Percentiles rank a stretch among this genome's conserved stretches.
Evolutionary conservation across 2,329 filamentous ascomycete genomes (phyloP).

Genomic region (Pestalotiopsis fici): DNA sequence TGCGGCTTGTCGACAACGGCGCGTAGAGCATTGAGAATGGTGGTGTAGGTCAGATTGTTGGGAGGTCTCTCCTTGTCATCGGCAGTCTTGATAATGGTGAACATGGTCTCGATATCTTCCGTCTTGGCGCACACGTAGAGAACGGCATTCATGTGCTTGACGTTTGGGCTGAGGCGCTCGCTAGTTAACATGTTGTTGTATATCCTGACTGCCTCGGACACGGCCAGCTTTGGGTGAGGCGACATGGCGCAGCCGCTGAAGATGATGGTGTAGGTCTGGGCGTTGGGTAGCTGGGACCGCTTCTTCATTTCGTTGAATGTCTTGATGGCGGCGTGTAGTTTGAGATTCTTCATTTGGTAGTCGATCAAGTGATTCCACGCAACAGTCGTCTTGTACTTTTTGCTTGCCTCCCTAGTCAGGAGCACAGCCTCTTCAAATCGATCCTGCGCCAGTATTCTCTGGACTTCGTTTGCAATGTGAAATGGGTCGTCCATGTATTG

Average conservation of each 20-base stretch:
- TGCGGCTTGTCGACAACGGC: conserved; percentile 37
- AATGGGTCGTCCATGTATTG: conserved; percentile 69
- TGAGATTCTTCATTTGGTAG: conserved; percentile 63
- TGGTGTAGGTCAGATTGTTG: conserved; percentile 76
- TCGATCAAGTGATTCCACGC: conserved; percentile 88
- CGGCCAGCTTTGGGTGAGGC: conserved; percentile 56
- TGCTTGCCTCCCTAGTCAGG: conserved; percentile 70
- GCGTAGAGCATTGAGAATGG: conserved; percentile 77
- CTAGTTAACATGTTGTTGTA: conserved; percentile 74
- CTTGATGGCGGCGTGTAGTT: conserved; percentile 68
- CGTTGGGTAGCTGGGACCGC: conserved; percentile 76
- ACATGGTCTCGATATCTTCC: conserved; percentile 77
- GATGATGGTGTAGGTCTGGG: conserved; percentile 81
- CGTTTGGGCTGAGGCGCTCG: conserved; percentile 68
- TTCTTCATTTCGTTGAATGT: conserved; percentile 99
- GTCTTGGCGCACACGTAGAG: conserved; percentile 78
- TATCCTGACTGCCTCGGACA: conserved; percentile 70
- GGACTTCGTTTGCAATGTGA: conserved; percentile 70
- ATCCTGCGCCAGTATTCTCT: conserved; percentile 57
- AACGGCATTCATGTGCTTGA: conserved; percentile 87
- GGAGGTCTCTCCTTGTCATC: conserved; percentile 66
- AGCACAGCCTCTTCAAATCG: conserved; percentile 67
- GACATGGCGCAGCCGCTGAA: conserved; percentile 73
- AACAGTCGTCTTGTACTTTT: conserved; percentile 64
- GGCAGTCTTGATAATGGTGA: conserved; percentile 72